Conservation (phyloP, 176 grass and related monocot species). For the Puccinellia tenuiflora region DNA sequence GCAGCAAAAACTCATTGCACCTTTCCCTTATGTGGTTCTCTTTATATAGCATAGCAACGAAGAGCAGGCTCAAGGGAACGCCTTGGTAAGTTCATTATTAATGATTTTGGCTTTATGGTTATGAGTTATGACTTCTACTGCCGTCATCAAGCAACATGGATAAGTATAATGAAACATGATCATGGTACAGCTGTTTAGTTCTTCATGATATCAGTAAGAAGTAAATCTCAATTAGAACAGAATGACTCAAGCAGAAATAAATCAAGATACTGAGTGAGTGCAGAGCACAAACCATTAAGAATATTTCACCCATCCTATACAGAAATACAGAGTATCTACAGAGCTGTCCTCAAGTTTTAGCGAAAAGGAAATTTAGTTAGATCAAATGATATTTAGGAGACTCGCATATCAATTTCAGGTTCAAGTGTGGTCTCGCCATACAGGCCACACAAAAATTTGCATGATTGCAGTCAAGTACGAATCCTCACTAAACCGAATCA, state of each 20-base stretch:
- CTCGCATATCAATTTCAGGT: neutral
- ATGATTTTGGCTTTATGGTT: neutral
- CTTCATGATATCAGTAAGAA: neutral
- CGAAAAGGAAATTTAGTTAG: neutral
- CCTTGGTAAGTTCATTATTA: slow-evolving; percentile 13
- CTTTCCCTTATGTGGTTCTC: neutral
- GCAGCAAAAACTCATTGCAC: slow-evolving; percentile 6
- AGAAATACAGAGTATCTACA: neutral
- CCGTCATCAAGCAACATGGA: neutral
- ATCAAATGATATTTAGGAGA: slow-evolving; percentile 19
- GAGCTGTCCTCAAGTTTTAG: neutral
- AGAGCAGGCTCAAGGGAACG: neutral
- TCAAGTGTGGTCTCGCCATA: neutral
- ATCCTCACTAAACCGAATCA: neutral
- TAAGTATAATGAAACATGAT: neutral
- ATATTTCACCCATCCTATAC: neutral
- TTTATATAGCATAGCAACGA: slow-evolving; percentile 10
- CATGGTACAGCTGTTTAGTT: neutral
- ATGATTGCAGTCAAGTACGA: neutral
- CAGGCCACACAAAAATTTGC: neutral
- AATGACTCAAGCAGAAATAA: neutral
- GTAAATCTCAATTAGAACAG: neutral
- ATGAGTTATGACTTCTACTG: neutral
- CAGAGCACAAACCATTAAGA: neutral
- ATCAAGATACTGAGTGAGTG: neutral